phyloP scores from a whole-genome alignment of 805 yeast species.

The Sungouiella thailandica region DNA sequence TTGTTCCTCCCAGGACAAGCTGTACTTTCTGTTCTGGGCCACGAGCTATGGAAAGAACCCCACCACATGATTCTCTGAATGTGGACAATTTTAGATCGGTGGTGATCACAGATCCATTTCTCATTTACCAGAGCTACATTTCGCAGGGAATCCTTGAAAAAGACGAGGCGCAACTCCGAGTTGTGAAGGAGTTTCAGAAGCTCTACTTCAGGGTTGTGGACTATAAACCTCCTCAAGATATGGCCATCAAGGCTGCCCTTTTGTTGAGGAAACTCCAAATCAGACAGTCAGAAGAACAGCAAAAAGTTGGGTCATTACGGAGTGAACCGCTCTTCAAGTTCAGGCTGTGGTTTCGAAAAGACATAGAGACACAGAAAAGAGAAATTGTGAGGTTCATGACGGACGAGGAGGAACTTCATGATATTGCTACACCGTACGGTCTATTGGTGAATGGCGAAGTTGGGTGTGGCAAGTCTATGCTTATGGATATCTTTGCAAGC shows the following conservation, averaged over 20 bases:
- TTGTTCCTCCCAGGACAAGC: no score
- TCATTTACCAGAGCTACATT: constrained; percentile 51
- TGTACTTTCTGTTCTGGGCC: constrained; percentile 26
- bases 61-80: constrained; percentile 13
- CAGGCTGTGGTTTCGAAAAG: constrained; percentile 21
- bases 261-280: constrained; percentile 30
- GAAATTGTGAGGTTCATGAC: constrained; percentile 47
- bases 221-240: constrained; percentile 51
- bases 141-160: constrained; percentile 45
- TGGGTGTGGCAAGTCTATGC: constrained; percentile 72
- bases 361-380: constrained; percentile 20
- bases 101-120: constrained; percentile 59
- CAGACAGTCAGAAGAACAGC: constrained; percentile 22
- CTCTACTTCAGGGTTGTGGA: constrained; percentile 53
- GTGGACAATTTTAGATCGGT: constrained; percentile 9
- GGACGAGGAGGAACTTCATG: constrained; percentile 55
- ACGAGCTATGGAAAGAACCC: constrained; percentile 33
- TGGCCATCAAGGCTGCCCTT: constrained; percentile 39
- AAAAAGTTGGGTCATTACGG: neutral
- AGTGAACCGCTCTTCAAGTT: constrained; percentile 5
- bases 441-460: constrained; percentile 60
- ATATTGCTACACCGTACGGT: constrained; percentile 60
- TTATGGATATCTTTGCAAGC: constrained; percentile 67
- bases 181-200: constrained; percentile 58
- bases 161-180: constrained; percentile 59